Evolutionary conservation across 768 basidiomycete genomes (phyloP), one percentile per base, ranked within the genome.

Genomic region (Leccinum uliginosum): DNA sequence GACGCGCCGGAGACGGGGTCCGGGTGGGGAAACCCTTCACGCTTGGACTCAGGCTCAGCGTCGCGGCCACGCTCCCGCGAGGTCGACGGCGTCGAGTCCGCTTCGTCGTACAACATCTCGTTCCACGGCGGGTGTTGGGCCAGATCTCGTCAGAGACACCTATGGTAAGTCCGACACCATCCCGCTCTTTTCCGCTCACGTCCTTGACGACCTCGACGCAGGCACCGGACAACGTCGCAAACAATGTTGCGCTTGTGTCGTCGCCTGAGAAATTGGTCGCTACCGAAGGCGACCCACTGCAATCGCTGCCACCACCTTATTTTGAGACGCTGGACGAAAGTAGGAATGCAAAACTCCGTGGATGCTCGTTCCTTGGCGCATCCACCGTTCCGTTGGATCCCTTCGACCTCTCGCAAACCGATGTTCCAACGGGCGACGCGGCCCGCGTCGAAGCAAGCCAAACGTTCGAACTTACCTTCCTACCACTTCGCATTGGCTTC

Each of bases 31-130:
- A 76, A 43, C 83, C 87, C 0, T 91, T 93, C 63, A 75, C 71
- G 2, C 74, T 91, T 46, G 65, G 71, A 11, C 80, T 85, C 50
- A 74, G 78, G 3, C 71, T 91, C 14, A 77, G 78, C 23, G 65
- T 86, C 26, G 77, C 82, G 4, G 78, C 79, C 9, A 61, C 70
- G 7, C 63, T 80, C n/a, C 76, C 77, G 4, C 65, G 32, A 1
- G 61, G 4, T 58, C 73, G 32, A 68, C 64, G 68, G 24, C 73
- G 74, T 47, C 78, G 84, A 23, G 65, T 74, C 6, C 61, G 86
- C 26, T 70, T 91, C 26, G 86, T 78, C 17, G 76, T 91, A 7
- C 91, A 93, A 62, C 87, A 88, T 62, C 71, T 89, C 14, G 77
- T 79, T 45, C 77, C 79, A 19, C 74, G 75, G 15, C 75, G 69